Percentiles rank a stretch among this genome's conserved stretches.
Evolutionary conservation across 164 flowering plant species (phyloP).

Genomic region (Annona squamosa): DNA sequence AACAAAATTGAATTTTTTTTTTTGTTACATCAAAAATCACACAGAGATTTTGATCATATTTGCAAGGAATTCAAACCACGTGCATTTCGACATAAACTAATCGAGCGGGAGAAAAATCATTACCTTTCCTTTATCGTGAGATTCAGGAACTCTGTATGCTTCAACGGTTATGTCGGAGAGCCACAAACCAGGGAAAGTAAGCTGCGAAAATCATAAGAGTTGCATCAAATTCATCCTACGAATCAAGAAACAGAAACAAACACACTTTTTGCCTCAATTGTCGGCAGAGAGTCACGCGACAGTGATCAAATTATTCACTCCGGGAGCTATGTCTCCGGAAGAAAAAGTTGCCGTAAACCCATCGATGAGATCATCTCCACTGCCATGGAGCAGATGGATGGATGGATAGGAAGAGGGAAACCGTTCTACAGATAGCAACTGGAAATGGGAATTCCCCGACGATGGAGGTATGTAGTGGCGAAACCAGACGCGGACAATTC

Average conservation of each 20-base stretch:
- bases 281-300: not conserved
- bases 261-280: not conserved
- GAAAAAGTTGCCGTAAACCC: not conserved
- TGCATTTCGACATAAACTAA: not conserved
- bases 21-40: not conserved
- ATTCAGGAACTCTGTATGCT: slow-evolving; percentile 6
- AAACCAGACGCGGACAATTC: not conserved
- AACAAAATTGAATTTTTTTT: no score
- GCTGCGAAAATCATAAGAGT: not conserved
- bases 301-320: not conserved
- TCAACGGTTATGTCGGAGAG: slow-evolving; percentile 6
- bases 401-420: not conserved
- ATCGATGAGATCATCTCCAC: not conserved
- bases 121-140: slow-evolving; percentile 6
- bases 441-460: not conserved
- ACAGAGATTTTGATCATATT: not conserved
- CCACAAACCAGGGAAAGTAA: slow-evolving; percentile 10
- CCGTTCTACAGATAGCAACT: not conserved
- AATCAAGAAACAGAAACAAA: not conserved
- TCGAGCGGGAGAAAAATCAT: slow-evolving; percentile 18
- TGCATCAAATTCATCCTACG: not conserved
- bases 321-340: not conserved
- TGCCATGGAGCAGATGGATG: not conserved
- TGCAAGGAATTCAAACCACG: not conserved
- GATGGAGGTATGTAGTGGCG: not conserved